A percentile compares a stretch with the other conserved stretches of the same genome.
Evolutionary conservation across 495 filamentous ascomycete genomes (phyloP).

Genomic region (Aspergillus affinis): DNA sequence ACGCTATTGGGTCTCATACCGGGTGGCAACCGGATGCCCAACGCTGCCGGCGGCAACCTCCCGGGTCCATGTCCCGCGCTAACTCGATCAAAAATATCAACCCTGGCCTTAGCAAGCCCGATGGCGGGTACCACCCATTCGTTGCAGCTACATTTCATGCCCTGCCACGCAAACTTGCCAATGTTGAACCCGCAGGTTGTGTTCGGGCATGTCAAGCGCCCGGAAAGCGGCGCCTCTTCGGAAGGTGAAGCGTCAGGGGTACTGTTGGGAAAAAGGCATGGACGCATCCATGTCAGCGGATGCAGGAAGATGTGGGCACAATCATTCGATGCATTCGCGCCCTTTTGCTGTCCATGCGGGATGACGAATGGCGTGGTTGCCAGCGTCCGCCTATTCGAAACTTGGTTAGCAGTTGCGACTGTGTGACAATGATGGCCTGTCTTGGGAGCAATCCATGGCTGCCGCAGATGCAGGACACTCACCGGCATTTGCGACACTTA

Average conservation of each 20-base stretch:
- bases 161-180: conserved; percentile 94
- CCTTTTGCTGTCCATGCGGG: conserved; percentile 44
- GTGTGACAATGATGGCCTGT: background rate
- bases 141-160: conserved; percentile 87
- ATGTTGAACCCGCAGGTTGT: conserved; percentile 72
- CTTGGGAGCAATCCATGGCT: background rate
- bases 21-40: conserved; percentile 44
- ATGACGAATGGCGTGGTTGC: conserved; percentile 64
- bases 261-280: conserved; percentile 56
- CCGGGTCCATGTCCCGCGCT: conserved; percentile 22
- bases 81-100: conserved; percentile 58
- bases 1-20: conserved; percentile 34
- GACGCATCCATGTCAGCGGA: conserved; percentile 90
- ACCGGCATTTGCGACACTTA: conserved; percentile 66
- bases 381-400: conserved; percentile 52
- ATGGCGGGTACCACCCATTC: conserved; percentile 92
- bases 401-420: background rate
- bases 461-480: conserved; percentile 19
- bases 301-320: conserved; percentile 90
- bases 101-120: conserved; percentile 72
- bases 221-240: conserved; percentile 68
- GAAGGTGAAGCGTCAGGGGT: conserved; percentile 15
- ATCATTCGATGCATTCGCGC: conserved; percentile 25
- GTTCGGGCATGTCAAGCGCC: conserved; percentile 80
- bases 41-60: conserved; percentile 22